Evolutionary conservation across 495 filamentous ascomycete genomes (phyloP).

Genomic region (Platismatia glauca): DNA sequence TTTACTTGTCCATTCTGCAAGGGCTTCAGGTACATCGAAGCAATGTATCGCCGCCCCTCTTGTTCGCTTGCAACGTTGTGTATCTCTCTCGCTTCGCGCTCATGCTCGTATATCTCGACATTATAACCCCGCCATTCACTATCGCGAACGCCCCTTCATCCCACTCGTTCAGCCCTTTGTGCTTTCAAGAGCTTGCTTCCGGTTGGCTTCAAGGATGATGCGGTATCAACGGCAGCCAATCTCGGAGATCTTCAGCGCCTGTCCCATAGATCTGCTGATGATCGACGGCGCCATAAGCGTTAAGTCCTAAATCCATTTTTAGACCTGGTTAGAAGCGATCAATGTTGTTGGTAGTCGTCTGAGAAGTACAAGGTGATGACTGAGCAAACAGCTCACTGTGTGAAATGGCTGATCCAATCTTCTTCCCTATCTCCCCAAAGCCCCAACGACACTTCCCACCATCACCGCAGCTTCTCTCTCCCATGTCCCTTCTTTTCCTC

Average conservation of each 20-base stretch:
- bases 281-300: slow-evolving; percentile 7
- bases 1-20: slow-evolving; percentile 18
- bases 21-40: slow-evolving; percentile 19
- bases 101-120: background rate
- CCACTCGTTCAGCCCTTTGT: background rate
- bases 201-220: background rate
- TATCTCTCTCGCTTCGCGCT: background rate
- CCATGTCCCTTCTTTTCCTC: slow-evolving; percentile 48
- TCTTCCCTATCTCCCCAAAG: slow-evolving; percentile 36
- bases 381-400: background rate
- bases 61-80: background rate
- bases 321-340: background rate
- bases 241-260: slow-evolving; percentile 11
- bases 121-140: background rate
- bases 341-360: background rate
- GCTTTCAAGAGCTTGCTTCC: background rate
- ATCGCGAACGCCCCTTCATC: slow-evolving; percentile 6
- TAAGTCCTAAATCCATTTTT: slow-evolving; percentile 9
- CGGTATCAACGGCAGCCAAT: slow-evolving; percentile 12
- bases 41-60: slow-evolving; percentile 1
- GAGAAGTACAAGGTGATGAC: background rate
- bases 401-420: background rate
- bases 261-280: slow-evolving; percentile 9
- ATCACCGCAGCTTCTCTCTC: slow-evolving; percentile 94
- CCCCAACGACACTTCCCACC: slow-evolving; percentile 64